These are phyloP conservation scores for Aspergillus pseudoterreus DNA, from an alignment of 2,329 filamentous ascomycete genomes.

Conservation along the genomic window DNA sequence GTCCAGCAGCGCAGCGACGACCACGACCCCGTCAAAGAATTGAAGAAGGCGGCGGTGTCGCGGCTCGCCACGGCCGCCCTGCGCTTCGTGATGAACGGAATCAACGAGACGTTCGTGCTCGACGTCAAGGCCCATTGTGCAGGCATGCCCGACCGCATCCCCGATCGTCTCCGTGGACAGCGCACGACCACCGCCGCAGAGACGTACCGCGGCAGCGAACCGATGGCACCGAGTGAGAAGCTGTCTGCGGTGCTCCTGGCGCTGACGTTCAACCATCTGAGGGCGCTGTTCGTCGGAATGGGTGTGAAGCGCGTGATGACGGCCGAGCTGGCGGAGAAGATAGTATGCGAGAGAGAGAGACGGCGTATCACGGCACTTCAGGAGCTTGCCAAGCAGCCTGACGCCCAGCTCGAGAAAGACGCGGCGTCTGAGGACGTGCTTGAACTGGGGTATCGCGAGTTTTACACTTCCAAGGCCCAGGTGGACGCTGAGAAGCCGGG, in stretches of 20 bases:
- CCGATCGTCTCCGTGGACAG: conserved; percentile 9
- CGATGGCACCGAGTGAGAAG: not conserved
- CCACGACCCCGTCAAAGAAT: not conserved
- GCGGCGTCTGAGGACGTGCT: conserved; percentile 5
- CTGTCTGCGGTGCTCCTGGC: conserved; percentile 25
- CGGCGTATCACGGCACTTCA: conserved; percentile 23
- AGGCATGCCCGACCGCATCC: conserved; percentile 24
- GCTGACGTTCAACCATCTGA: conserved; percentile 24
- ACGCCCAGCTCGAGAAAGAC: not conserved
- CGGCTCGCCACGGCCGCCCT: conserved; percentile 16
- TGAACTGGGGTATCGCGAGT: conserved; percentile 23
- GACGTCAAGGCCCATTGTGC: conserved; percentile 21
- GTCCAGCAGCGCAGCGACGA: not conserved
- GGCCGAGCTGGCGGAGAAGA: conserved; percentile 11
- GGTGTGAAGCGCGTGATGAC: conserved; percentile 12
- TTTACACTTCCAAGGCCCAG: conserved; percentile 3
- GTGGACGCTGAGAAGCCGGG: not conserved
- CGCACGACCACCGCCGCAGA: not conserved
- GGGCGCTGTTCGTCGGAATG: conserved; percentile 18
- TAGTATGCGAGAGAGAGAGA: conserved; percentile 27
- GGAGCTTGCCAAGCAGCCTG: conserved; percentile 1
- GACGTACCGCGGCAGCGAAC: not conserved
- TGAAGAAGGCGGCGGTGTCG: conserved; percentile 11
- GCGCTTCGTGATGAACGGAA: conserved; percentile 19
- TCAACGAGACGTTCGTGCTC: conserved; percentile 21